phyloP scores from a whole-genome alignment of 192 early-diverging fungal species.

The Backusella tuberculispora region DNA sequence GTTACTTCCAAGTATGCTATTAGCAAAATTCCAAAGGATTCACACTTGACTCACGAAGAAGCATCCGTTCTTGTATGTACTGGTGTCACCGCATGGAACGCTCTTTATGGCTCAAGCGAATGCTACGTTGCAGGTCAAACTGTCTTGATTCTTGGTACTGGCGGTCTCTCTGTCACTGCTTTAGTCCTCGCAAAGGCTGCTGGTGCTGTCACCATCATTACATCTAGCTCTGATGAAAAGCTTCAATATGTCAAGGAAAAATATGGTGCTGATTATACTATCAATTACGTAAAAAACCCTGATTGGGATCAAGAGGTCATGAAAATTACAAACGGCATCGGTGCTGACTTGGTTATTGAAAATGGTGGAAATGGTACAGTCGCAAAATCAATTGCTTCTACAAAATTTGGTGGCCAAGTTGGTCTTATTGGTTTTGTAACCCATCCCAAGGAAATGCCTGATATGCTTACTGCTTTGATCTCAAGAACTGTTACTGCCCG shows the following conservation, averaged over 20 bases:
- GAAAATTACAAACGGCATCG: slow-evolving; percentile 14
- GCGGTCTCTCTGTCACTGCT: slow-evolving; percentile 18
- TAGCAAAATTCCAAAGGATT: slow-evolving; percentile 14
- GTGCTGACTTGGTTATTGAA: slow-evolving; percentile 27
- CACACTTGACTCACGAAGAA: slow-evolving; percentile 2
- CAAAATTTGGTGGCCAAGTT: no score
- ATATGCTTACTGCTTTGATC: no score
- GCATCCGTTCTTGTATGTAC: slow-evolving; percentile 24
- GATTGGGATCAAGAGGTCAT: slow-evolving; percentile 33
- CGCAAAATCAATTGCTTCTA: no score
- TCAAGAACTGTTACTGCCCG: no score
- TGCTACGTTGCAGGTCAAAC: neutral
- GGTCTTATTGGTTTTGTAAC: no score
- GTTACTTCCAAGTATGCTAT: neutral
- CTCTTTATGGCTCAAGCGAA: slow-evolving; percentile 14
- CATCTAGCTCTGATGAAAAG: slow-evolving; percentile 30
- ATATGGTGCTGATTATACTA: neutral
- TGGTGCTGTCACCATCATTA: slow-evolving; percentile 24
- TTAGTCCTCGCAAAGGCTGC: slow-evolving; percentile 24
- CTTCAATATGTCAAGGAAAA: no score
- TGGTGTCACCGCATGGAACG: slow-evolving; percentile 26
- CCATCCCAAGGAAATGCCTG: no score
- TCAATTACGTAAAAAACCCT: slow-evolving; percentile 28
- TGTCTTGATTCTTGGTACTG: slow-evolving; percentile 28
- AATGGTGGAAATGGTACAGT: no score